Conservation (phyloP, 2,329 filamentous ascomycete genomes). For the Fusarium pseudocircinatum region DNA sequence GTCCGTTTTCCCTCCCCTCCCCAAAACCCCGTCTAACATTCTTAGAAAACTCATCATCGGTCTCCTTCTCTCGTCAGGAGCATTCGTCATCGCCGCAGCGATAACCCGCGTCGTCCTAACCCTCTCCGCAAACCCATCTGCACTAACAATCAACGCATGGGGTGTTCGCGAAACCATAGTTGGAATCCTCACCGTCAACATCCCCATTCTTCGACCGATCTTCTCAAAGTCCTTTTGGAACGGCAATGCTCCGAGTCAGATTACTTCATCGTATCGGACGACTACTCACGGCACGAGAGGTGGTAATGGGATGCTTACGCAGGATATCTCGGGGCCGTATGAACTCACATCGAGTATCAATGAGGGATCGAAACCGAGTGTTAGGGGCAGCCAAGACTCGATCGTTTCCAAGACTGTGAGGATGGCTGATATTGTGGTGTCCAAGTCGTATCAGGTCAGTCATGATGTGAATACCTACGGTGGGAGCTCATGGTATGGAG, state of each 20-base stretch:
- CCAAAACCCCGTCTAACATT: neutral
- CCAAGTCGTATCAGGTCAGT: constrained; percentile 20
- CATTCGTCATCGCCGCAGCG: constrained; percentile 43
- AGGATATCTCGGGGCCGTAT: constrained; percentile 17
- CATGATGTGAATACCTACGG: neutral
- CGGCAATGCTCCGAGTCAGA: neutral
- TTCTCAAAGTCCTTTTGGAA: constrained; percentile 31
- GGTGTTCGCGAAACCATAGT: constrained; percentile 48
- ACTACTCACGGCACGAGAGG: fast-evolving
- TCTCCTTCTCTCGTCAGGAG: constrained; percentile 39
- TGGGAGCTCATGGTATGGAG: constrained; percentile 9
- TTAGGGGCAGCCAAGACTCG: constrained; percentile 24
- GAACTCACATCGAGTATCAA: constrained; percentile 26
- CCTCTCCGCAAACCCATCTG: constrained; percentile 34
- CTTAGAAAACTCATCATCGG: constrained; percentile 39
- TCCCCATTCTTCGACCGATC: constrained; percentile 22
- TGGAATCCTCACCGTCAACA: constrained; percentile 51
- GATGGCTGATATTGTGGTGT: constrained; percentile 16
- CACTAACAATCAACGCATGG: constrained; percentile 40
- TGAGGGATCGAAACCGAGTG: neutral
- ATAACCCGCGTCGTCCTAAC: constrained; percentile 38
- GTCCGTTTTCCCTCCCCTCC: neutral
- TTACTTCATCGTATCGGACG: neutral
- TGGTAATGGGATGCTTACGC: neutral
- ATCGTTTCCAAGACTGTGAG: constrained; percentile 7